A percentile compares a stretch with the other conserved stretches of the same genome.
Evolutionary conservation across 495 filamentous ascomycete genomes (phyloP).

Genomic region (Aspergillus sparsus): DNA sequence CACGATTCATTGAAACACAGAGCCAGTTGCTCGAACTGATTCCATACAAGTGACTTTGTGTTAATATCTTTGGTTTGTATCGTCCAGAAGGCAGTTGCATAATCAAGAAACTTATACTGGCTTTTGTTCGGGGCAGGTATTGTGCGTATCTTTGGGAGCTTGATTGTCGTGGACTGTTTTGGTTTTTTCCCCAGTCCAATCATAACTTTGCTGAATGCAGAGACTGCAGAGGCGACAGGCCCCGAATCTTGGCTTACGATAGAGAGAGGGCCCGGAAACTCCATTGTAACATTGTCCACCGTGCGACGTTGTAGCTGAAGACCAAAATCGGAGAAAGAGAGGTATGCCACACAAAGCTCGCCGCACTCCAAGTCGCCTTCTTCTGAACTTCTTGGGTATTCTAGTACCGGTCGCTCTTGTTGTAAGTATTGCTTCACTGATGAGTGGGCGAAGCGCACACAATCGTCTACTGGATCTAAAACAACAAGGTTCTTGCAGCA

Average conservation of each 20-base stretch:
- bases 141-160: slow-evolving; percentile 4
- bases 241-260: not conserved
- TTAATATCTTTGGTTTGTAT: slow-evolving; percentile 19
- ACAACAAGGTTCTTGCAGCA: slow-evolving; percentile 37
- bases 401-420: not conserved
- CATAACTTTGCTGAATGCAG: not conserved
- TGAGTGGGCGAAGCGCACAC: slow-evolving; percentile 37
- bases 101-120: slow-evolving; percentile 24
- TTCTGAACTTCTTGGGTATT: slow-evolving; percentile 10
- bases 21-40: slow-evolving; percentile 19
- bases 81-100: slow-evolving; percentile 18
- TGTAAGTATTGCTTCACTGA: slow-evolving; percentile 35
- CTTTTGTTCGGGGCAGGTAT: not conserved
- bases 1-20: slow-evolving; percentile 27
- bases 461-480: slow-evolving; percentile 24
- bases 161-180: not conserved
- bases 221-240: not conserved
- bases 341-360: slow-evolving; percentile 28
- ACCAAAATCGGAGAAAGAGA: slow-evolving; percentile 29
- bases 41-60: slow-evolving; percentile 15
- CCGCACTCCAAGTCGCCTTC: slow-evolving; percentile 25
- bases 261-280: not conserved
- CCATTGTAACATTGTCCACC: not conserved
- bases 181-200: too few species aligned
- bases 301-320: slow-evolving; percentile 17